Evolutionary conservation across 148 eudicot species (phyloP).

Genomic region (Vaccinium myrtillus): DNA sequence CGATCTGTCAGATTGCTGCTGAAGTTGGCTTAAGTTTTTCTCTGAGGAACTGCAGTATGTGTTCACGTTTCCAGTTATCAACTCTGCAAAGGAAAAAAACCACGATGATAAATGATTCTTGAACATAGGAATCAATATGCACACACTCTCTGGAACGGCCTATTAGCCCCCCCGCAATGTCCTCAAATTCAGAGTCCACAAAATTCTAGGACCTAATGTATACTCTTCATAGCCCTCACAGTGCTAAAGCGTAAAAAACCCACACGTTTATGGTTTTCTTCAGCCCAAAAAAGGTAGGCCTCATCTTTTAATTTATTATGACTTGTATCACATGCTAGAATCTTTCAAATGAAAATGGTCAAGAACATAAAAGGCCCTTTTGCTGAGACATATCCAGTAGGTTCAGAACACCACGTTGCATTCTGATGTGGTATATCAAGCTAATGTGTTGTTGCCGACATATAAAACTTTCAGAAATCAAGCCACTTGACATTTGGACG

Average conservation of each 20-base stretch:
- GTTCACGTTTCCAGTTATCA: constrained; percentile 96
- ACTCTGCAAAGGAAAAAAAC: constrained; percentile 39
- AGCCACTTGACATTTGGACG: too few relatives aligned
- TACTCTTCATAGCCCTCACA: not conserved
- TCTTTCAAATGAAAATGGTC: not conserved
- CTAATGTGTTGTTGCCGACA: not conserved
- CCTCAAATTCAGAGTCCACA: not conserved
- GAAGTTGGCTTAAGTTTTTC: constrained; percentile 59
- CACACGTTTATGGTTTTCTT: not conserved
- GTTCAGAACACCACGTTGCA: not conserved
- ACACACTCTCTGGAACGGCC: not conserved
- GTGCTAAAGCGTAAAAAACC: not conserved
- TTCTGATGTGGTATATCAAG: not conserved
- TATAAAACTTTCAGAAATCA: not conserved
- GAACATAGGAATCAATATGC: not conserved
- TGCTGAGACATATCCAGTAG: not conserved
- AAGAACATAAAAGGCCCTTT: not conserved
- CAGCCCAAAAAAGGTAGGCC: not conserved
- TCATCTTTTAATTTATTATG: not conserved
- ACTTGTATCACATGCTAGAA: not conserved
- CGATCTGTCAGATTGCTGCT: constrained; percentile 29
- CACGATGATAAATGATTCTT: not conserved
- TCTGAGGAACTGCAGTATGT: constrained; percentile 69
- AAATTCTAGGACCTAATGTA: not conserved
- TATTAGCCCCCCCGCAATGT: not conserved